Percentiles rank a stretch among this genome's conserved stretches.
phyloP scores from a whole-genome alignment of 495 filamentous ascomycete genomes.

The Xylaria telfairii region DNA sequence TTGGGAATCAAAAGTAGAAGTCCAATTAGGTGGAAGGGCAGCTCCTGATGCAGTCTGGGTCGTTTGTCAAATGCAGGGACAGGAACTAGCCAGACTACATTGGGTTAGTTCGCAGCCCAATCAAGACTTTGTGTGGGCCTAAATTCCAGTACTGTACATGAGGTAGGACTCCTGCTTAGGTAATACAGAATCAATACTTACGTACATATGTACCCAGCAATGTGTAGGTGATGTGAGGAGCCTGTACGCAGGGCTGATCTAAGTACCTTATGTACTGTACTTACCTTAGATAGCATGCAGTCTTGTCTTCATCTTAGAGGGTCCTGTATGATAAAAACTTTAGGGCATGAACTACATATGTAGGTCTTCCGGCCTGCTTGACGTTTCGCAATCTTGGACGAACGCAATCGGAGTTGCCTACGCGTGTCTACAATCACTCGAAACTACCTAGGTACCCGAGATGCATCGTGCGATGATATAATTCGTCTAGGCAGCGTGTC shows the following conservation, averaged over 20 bases:
- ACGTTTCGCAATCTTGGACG: not conserved
- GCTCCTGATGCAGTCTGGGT: too few species aligned
- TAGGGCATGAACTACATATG: not conserved
- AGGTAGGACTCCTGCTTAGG: too few species aligned
- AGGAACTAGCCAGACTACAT: not conserved
- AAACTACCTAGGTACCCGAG: not conserved
- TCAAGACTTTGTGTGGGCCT: not conserved
- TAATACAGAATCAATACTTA: too few species aligned
- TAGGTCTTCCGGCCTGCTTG: not conserved
- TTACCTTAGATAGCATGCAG: too few species aligned
- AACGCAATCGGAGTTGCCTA: not conserved
- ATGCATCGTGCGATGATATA: not conserved
- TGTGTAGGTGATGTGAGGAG: too few species aligned
- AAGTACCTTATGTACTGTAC: too few species aligned
- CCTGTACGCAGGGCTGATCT: not conserved
- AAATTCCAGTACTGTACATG: too few species aligned
- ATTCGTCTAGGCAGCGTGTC: too few species aligned
- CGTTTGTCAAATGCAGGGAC: not conserved
- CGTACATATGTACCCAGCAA: too few species aligned
- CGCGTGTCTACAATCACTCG: not conserved
- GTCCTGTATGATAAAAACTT: not conserved
- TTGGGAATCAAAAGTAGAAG: too few species aligned
- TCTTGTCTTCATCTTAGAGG: too few species aligned
- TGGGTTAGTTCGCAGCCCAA: not conserved
- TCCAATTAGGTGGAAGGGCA: too few species aligned